Conservation (phyloP, 2,329 filamentous ascomycete genomes). For the Ophiocordyceps sinensis region DNA sequence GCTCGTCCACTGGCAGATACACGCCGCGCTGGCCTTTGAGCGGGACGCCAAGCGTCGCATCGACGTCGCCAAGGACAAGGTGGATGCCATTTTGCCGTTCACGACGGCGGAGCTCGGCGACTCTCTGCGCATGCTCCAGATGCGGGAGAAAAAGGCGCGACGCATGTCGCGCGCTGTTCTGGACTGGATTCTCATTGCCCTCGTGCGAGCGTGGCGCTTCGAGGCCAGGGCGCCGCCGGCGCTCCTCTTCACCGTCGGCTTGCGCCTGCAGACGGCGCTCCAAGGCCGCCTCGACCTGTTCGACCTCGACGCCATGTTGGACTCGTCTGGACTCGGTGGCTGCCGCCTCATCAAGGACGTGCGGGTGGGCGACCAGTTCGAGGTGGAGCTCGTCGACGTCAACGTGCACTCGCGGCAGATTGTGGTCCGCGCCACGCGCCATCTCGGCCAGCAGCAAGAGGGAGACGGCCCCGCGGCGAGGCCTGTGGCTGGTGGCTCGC, state of each 20-base stretch:
- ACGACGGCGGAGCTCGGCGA: constrained; percentile 22
- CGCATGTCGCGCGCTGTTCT: constrained; percentile 26
- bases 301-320: constrained; percentile 27
- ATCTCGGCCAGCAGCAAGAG: constrained; percentile 5
- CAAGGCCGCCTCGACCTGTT: constrained; percentile 36
- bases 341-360: constrained; percentile 27
- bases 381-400: constrained; percentile 39
- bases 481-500: too few species aligned
- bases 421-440: constrained; percentile 28
- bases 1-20: constrained; percentile 52
- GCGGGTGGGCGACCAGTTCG: constrained; percentile 35
- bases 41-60: constrained; percentile 15
- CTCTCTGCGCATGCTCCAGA: constrained; percentile 33
- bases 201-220: constrained; percentile 45
- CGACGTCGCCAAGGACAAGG: constrained; percentile 11
- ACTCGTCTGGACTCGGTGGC: constrained; percentile 21
- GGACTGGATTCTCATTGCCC: constrained; percentile 44
- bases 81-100: constrained; percentile 31
- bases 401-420: constrained; percentile 33
- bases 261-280: constrained; percentile 19
- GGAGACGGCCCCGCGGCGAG: not conserved
- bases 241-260: constrained; percentile 32
- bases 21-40: constrained; percentile 38
- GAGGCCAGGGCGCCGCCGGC: constrained; percentile 31
- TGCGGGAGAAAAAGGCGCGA: constrained; percentile 37